Base-by-base conservation (phyloP, 1,139 yeast genomes). In the Scheffersomyces segobiensis region DNA sequence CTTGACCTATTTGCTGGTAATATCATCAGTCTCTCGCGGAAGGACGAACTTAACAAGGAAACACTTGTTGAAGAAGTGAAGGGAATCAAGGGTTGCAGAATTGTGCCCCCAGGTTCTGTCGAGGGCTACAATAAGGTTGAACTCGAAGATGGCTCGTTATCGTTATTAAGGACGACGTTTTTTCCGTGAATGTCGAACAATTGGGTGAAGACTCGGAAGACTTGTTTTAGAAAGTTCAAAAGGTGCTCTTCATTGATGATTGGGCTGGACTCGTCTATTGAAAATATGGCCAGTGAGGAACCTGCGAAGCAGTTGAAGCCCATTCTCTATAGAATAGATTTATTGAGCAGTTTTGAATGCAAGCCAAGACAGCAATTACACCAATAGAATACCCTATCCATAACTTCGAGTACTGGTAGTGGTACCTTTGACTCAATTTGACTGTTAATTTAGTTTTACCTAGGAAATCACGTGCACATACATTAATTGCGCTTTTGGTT, bases 31-130 rank as follows among this genome's bases (percentile, higher is more conserved):
- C 58, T 61, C 47, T 52, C 56, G 51, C 24, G 49, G 18, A 61
- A 59, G 52, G 63, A 61, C 46, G 60, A 53, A 17, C 53, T 59
- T 52, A 59, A 59, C 57, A 59, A 61, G 55, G 63, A 61, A 7
- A 59, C 62, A 39, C 52, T 60, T 24, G 56, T 60, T n/a, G 62
- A 60, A 50, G 62, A 53, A 24, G 53, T 60, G 39, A 60, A 60
- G 24, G 52, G 52, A 20, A 56, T 58, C 42, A 46, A 54, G 49
- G 60, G 56, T 3, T 55, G 55, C 49, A 58, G 58, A 48, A 46
- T 60, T 42, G 62, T 59, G 6, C 39, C 57, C 7, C 50, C 42
- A 18, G 55, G 51, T 21, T 47, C 56, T n/a, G 50, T 42, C 26
- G 52, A 42, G 19, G 39, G 46, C 39, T 51, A 39, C n/a, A 60